These are phyloP conservation scores for Sphaerulina populicola DNA, from an alignment of 2,329 filamentous ascomycete species.

Conservation along the genomic window DNA sequence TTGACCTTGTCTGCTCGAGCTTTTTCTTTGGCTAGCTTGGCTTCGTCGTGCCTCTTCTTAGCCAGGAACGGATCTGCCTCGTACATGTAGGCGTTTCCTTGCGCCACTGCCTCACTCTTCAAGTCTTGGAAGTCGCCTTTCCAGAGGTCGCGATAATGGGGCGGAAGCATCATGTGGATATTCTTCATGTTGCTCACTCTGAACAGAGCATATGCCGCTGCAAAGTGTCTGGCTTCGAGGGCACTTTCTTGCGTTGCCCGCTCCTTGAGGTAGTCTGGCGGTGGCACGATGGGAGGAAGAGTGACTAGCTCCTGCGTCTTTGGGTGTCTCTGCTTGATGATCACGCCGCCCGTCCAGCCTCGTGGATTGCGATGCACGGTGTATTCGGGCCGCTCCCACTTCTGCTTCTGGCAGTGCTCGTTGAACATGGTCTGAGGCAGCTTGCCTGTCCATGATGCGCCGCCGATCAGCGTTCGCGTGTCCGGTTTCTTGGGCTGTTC, in stretches of 20 bases:
- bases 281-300: conserved; percentile 75
- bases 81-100: conserved; percentile 79
- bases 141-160: conserved; percentile 83
- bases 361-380: conserved; percentile 47
- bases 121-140: conserved; percentile 75
- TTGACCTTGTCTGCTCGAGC: conserved; percentile 63
- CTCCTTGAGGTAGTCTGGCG: conserved; percentile 61
- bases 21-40: conserved; percentile 67
- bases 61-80: conserved; percentile 88
- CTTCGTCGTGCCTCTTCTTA: conserved; percentile 68
- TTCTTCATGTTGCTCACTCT: conserved; percentile 93
- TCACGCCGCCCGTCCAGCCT: conserved; percentile 61
- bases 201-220: conserved; percentile 84
- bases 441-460: conserved; percentile 95
- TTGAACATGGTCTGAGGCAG: conserved; percentile 86
- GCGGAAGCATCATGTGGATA: conserved; percentile 86
- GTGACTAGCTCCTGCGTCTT: conserved; percentile 73
- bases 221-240: conserved; percentile 86
- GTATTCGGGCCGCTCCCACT: conserved; percentile 92
- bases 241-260: conserved; percentile 68
- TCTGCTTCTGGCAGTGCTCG: conserved; percentile 91
- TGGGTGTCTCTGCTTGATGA: conserved; percentile 61
- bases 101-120: conserved; percentile 70
- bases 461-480: conserved; percentile 73
- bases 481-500: conserved; percentile 51